Evolutionary conservation across 1,139 yeast species (phyloP).

Genomic region (Taphrina populina): DNA sequence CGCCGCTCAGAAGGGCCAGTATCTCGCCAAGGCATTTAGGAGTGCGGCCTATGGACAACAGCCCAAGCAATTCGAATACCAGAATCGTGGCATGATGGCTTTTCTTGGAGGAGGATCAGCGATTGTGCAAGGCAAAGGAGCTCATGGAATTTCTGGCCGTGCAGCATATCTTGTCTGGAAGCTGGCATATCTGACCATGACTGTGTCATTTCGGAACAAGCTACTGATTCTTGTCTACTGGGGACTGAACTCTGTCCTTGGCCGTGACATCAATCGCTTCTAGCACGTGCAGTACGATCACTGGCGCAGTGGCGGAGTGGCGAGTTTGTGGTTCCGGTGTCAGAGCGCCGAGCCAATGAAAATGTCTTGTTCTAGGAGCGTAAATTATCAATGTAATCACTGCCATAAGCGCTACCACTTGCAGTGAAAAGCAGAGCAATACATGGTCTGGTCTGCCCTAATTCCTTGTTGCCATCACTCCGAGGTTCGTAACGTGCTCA

Average conservation of each 20-base stretch:
- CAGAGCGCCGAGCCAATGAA: too few species aligned
- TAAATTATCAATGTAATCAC: too few species aligned
- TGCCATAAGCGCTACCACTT: too few species aligned
- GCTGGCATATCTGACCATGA: constrained; percentile 62
- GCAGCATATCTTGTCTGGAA: constrained; percentile 67
- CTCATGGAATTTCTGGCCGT: constrained; percentile 53
- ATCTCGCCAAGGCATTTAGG: constrained; percentile 51
- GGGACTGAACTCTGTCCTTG: constrained; percentile 51
- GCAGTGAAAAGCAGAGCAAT: too few species aligned
- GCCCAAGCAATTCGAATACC: constrained; percentile 52
- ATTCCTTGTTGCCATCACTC: too few species aligned
- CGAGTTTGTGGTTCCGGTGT: too few species aligned
- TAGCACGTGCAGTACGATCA: too few species aligned
- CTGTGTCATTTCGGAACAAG: constrained; percentile 59
- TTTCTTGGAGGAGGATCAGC: constrained; percentile 66
- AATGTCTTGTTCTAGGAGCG: too few species aligned
- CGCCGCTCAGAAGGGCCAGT: constrained; percentile 40
- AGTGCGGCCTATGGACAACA: constrained; percentile 48
- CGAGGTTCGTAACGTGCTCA: too few species aligned
- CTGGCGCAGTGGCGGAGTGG: too few species aligned
- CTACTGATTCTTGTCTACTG: constrained; percentile 61
- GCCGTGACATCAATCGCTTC: constrained; percentile 28
- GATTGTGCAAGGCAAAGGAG: constrained; percentile 56
- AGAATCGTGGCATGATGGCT: constrained; percentile 61
- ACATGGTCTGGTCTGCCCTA: too few species aligned